Conservation (phyloP, 108 stramenopile genomes). For the Skeletonema marinoi region DNA sequence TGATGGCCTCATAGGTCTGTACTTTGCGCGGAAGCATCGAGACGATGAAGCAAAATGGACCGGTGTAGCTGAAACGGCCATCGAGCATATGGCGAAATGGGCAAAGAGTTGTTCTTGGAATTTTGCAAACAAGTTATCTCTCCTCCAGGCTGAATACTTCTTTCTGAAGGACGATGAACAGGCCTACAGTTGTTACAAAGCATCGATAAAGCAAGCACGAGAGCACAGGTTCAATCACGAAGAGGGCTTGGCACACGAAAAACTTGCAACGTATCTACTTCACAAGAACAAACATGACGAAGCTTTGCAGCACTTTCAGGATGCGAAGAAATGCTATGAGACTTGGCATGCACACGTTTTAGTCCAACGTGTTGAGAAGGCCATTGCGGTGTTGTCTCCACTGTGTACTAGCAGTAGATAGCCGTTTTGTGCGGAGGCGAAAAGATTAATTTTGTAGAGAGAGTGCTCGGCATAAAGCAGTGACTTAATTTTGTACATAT, state of each 20-base stretch:
- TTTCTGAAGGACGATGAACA: conserved; percentile 39
- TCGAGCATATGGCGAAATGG: conserved; percentile 35
- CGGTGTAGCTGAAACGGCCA: conserved; percentile 6
- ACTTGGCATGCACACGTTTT: conserved; percentile 54
- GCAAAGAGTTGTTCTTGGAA: conserved; percentile 48
- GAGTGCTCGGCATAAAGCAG: too few species aligned
- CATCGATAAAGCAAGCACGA: conserved; percentile 42
- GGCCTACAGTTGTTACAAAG: conserved; percentile 38
- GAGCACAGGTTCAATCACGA: conserved; percentile 55
- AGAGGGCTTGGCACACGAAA: conserved; percentile 56
- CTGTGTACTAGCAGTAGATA: neutral
- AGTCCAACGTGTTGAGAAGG: conserved; percentile 39
- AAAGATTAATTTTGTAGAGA: too few species aligned
- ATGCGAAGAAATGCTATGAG: conserved; percentile 47
- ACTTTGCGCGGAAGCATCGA: conserved; percentile 36
- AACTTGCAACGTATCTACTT: conserved; percentile 34
- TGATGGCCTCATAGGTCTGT: conserved; percentile 49
- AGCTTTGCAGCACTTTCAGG: conserved; percentile 28
- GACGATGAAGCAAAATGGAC: conserved; percentile 34
- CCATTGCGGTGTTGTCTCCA: conserved; percentile 25
- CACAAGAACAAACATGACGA: conserved; percentile 20
- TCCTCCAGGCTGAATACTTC: conserved; percentile 56
- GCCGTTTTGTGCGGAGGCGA: too few species aligned
- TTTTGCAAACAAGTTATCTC: conserved; percentile 47
- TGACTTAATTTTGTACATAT: too few species aligned